Percentiles rank a stretch among this genome's conserved stretches.
Evolutionary conservation across 2,329 filamentous ascomycete species (phyloP).

Genomic region (Xylaria sp.): DNA sequence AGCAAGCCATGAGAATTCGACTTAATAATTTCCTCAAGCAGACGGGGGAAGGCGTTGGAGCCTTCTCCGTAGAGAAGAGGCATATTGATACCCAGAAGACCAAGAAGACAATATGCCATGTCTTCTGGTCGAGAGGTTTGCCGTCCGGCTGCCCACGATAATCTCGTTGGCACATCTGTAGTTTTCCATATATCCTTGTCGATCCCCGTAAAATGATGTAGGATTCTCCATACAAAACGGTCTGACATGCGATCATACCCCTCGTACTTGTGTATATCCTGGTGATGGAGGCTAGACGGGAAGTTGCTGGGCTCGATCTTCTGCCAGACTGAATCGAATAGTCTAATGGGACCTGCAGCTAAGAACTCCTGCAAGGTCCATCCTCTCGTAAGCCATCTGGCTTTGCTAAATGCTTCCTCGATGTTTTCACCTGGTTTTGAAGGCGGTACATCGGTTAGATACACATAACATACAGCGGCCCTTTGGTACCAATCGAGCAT

Average conservation of each 20-base stretch:
- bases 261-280: too few species aligned
- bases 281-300: neutral
- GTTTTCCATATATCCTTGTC: neutral
- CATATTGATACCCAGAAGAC: constrained; percentile 39
- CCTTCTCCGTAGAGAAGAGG: constrained; percentile 39
- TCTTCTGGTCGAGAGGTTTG: constrained; percentile 36
- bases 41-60: constrained; percentile 4
- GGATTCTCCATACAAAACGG: neutral
- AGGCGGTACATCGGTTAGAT: constrained; percentile 29
- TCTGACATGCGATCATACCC: too few species aligned
- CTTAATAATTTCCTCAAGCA: constrained; percentile 29
- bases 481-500: constrained; percentile 39
- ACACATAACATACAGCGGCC: constrained; percentile 32
- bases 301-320: neutral
- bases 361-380: constrained; percentile 38
- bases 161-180: constrained; percentile 23
- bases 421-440: constrained; percentile 5
- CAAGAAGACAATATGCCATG: constrained; percentile 37
- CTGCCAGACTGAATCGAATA: constrained; percentile 5
- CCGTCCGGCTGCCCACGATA: constrained; percentile 36
- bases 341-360: constrained; percentile 17
- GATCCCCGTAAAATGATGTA: neutral
- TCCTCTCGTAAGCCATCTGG: constrained; percentile 33
- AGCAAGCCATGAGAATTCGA: constrained; percentile 22
- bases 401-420: constrained; percentile 26